Base-by-base conservation (phyloP, 345 rosid species). In the Capsella bursapastoris region DNA sequence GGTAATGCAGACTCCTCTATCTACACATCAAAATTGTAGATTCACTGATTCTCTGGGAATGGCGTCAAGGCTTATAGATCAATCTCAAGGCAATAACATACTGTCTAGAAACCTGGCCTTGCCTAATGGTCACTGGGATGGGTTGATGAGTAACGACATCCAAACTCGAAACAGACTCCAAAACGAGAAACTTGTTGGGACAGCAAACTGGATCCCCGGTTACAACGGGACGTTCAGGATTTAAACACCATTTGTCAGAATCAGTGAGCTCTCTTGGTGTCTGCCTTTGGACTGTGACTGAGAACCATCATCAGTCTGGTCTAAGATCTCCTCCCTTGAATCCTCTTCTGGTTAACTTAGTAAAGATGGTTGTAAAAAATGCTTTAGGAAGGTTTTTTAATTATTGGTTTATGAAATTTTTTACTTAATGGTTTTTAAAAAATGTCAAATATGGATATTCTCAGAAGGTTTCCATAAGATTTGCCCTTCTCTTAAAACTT, bases 221-320 rank as follows among this genome's bases (percentile, higher is more conserved):
- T 88, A 86, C 71, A 83, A 78, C 81, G 84, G 94, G 81, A 86
- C 90, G 44, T 95, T 83, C 83, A 88, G 90, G 83, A 86, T 86
- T 80, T 90, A 77, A 87, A 55, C 28, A 45, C 61, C 76, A 43
- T 50, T n/a, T 44, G 27, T 53, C 65, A 5, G 29, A 64, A 47
- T 47, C 78, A 56, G 51, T 38, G 67, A 48, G 44, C 60, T 45
- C 25, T 34, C 37, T 34, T 34, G 32, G 41, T 22, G 25, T 25
- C n/a, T 56, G 40, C 38, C 60, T 31, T 56, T 41, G 35, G 37
- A 38, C 49, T 12, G n/a, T 12, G 32, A 51, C 57, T 10, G 47
- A 37, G 18, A 61, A 45, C 31, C 73, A 75, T 51, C 63, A 35
- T 32, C 63, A 12, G 68, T 65, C 13, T 73, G 40, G 64, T 47